Evolutionary conservation across 202 grass and related monocot genomes (phyloP), one percentile per base, ranked within the genome.

Genomic region (Carex arenaria): DNA sequence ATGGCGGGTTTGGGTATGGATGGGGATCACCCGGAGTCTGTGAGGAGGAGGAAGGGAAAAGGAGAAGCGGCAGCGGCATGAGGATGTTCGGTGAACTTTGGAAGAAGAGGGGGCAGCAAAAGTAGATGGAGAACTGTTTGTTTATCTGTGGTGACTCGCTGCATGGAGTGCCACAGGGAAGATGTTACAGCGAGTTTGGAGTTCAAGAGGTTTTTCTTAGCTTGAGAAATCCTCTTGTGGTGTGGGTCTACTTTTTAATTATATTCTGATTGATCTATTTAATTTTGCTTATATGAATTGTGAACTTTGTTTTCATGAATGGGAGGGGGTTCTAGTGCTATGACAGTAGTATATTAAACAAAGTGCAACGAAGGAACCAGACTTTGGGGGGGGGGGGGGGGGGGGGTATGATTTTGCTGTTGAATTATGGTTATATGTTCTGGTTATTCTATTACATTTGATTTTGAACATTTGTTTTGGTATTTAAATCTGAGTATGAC

Each of bases 71-170:
- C 32, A 73, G 91, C 17, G 91, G 94, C 64, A 97, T 97, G 78
- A 88, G 91, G 52, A 93, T 97, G 91, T 90, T 97, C 19, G 91
- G 94, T 13, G 94, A 97, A 61, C 84, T 97, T 43, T 97, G 94
- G 94, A 97, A 87, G 86, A 97, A 97, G 89, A 97, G 93, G 64
- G 91, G 91, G 3, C 87, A 32, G 79, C 90, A 93, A 49, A 90
- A 90, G 84, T 86, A 80, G 14, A 60, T 9, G 49, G 9, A 45
- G 51, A 60, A 64, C n/a, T 69, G 23, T 53, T 67, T 26, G 23
- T 53, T 67, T 26, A 12, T 64, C 78, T 43, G 56, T 47, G 51
- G 60, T 17, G 60, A 28, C 13, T 81, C 11, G 32, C 14, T 59
- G 45, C 14, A 4, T 14, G 26, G 49, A 18, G 20, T 20, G 63